phyloP scores from a whole-genome alignment of 2,329 filamentous ascomycete genomes.

The Sclerotinia trifoliorum region DNA sequence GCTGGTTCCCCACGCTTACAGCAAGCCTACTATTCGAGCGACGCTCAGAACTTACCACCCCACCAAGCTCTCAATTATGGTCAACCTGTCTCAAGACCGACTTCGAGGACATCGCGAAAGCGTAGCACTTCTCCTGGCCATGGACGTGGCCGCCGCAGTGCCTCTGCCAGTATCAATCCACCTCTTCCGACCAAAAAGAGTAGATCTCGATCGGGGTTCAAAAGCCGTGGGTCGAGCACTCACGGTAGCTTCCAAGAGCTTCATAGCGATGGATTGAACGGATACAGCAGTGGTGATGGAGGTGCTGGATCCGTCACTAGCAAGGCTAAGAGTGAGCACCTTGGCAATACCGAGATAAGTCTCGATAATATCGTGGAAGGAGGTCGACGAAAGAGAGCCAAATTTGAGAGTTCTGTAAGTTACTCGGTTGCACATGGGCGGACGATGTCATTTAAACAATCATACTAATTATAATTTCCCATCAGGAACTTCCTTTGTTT shows the following conservation, averaged over 20 bases:
- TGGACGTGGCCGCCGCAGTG: conserved; percentile 71
- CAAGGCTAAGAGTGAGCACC: conserved; percentile 75
- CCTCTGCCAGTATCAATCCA: conserved; percentile 60
- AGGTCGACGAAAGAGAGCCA: conserved; percentile 89
- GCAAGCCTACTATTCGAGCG: conserved; percentile 58
- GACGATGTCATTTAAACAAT: background rate
- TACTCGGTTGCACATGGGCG: conserved; percentile 4
- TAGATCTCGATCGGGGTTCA: conserved; percentile 64
- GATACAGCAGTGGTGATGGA: conserved; percentile 85
- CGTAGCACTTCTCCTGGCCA: conserved; percentile 75
- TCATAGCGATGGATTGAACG: conserved; percentile 64
- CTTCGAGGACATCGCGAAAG: conserved; percentile 68
- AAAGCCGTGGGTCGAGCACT: conserved; percentile 62
- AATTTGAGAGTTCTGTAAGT: conserved; percentile 96
- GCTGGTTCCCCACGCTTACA: conserved; percentile 51
- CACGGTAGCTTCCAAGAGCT: conserved; percentile 55
- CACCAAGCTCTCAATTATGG: conserved; percentile 55
- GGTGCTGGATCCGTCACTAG: conserved; percentile 74
- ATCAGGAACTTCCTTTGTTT: conserved; percentile 90
- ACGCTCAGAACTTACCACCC: conserved; percentile 61
- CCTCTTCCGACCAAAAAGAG: conserved; percentile 57
- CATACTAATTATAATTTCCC: conserved; percentile 32
- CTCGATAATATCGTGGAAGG: conserved; percentile 98
- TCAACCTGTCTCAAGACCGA: conserved; percentile 64
- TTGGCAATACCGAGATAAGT: conserved; percentile 95